Percentiles rank a stretch among this genome's conserved stretches.
Conservation (phyloP, 805 yeast genomes). For the Ogataea salicorniae region DNA sequence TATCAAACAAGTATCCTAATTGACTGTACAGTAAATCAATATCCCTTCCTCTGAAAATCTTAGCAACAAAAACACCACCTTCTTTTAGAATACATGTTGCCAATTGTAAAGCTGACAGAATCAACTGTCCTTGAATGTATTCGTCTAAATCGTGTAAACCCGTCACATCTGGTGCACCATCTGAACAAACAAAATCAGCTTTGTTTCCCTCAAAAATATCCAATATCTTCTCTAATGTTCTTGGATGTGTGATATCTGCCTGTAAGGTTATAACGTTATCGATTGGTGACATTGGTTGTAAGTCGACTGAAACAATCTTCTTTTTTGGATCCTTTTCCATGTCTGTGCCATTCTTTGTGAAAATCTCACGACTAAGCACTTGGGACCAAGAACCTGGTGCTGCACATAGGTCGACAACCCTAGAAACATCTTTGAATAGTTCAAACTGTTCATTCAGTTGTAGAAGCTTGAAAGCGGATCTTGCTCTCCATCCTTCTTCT, state of each 20-base stretch:
- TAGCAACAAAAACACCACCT: slow-evolving; percentile 93
- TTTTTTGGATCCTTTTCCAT: slow-evolving; percentile 8
- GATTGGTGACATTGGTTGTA: slow-evolving; percentile 98
- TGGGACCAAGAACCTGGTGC: slow-evolving; percentile 99
- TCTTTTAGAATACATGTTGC: slow-evolving; percentile 85
- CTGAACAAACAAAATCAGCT: slow-evolving; percentile 94
- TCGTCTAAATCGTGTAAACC: slow-evolving; percentile 96
- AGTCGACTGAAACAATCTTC: slow-evolving; percentile 88
- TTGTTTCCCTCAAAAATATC: slow-evolving; percentile 84
- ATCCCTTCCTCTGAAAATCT: slow-evolving; percentile 93
- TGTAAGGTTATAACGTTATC: slow-evolving; percentile 84
- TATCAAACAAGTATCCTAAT: slow-evolving; percentile 76
- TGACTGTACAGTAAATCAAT: slow-evolving; percentile 93
- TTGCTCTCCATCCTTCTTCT: slow-evolving; percentile 96
- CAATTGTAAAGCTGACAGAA: slow-evolving; percentile 83
- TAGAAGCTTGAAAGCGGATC: slow-evolving; percentile 90
- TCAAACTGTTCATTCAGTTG: slow-evolving; percentile 90
- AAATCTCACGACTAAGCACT: slow-evolving; percentile 71
- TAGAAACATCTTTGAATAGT: slow-evolving; percentile 60
- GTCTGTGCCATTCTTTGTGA: slow-evolving; percentile 26
- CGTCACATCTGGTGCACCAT: slow-evolving; percentile 98
- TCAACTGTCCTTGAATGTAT: slow-evolving; percentile 91
- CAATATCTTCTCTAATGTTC: slow-evolving; percentile 69
- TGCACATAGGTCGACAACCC: slow-evolving; percentile 96
- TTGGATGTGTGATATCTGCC: slow-evolving; percentile 97